Percentiles rank a stretch among this genome's conserved stretches.
These are phyloP conservation scores for Zoysia pacifica DNA, from an alignment of 176 grass and related monocot species.

Conservation along the genomic window DNA sequence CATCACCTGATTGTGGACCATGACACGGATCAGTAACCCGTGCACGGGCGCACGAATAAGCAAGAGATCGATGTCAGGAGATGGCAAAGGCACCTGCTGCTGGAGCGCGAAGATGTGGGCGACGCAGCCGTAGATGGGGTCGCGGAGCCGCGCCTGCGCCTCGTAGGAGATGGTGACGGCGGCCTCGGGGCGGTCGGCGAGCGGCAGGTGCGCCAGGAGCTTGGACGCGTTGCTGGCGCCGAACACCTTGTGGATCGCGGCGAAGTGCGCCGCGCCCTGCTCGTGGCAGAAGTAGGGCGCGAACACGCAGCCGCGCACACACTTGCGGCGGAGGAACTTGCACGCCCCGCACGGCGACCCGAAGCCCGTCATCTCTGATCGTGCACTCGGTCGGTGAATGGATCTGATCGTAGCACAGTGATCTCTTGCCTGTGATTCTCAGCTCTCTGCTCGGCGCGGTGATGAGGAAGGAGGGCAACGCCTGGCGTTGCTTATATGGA, in stretches of 20 bases:
- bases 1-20: constrained; percentile 58
- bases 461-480: constrained; percentile 36
- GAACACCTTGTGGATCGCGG: constrained; percentile 97
- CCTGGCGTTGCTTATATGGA: constrained; percentile 63
- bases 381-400: too few relatives aligned
- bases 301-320: constrained; percentile 86
- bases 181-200: constrained; percentile 85
- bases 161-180: constrained; percentile 93
- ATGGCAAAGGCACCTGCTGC: constrained; percentile 54
- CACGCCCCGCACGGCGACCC: constrained; percentile 96
- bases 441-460: background rate
- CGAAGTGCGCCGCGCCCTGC: constrained; percentile 84
- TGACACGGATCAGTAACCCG: constrained; percentile 1
- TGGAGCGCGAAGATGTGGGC: constrained; percentile 96
- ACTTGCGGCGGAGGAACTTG: constrained; percentile 94
- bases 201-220: constrained; percentile 78
- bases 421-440: background rate
- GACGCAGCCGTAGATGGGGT: constrained; percentile 95
- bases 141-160: constrained; percentile 84
- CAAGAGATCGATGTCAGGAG: background rate
- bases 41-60: background rate
- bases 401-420: background rate
- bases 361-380: constrained; percentile 67
- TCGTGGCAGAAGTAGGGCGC: constrained; percentile 99
- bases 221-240: constrained; percentile 96